Evolutionary conservation across 208 protist species (phyloP), one percentile per base, ranked within the genome.

Genomic region (Trypanosoma lewisi): DNA sequence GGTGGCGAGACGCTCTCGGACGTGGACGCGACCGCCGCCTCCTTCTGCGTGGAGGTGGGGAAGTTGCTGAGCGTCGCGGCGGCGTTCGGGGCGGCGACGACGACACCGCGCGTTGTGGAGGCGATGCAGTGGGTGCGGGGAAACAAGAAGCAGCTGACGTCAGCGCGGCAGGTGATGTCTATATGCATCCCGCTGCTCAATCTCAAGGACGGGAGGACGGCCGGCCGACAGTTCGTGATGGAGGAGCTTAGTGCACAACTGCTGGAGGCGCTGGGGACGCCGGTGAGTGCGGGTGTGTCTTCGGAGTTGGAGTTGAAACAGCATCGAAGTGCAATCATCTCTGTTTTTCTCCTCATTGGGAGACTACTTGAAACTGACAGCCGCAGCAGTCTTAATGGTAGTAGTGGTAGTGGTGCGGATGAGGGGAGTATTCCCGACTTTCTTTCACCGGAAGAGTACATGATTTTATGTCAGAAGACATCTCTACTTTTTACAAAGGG

Each of bases 151-250:
- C 74, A 91, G 59, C 60, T 93, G 16, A 56, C 34, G 19, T 85
- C 82, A 4, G 63, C 79, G 21, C 76, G 85, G 31, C 85, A 91
- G 53, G 67, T 95, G 27, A 93, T 93, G 82, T 95, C 89, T 4
- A 71, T 93, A 11, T 70, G 70, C 23, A 83, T 75, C 65, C 89
- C 89, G 2, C 52, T 95, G 42, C 17, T 89, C 1, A 84, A 77
- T 61, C 52, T 95, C 23, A 48, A 36, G 27, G 89, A 95, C 50
- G 89, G 89, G 12, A 60, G 54, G 9, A 80, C 70, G 2, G 56
- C 58, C 9, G 89, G 89, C 3, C 33, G 67, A 39, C 25, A 36
- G 9, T 87, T 93, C 69, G 61, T 95, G 5, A 49, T 79, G 25
- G 55, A 63, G 30, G 70, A 72, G 30, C 75, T 94, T 30, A 72